A percentile compares a stretch with the other conserved stretches of the same genome.
Evolutionary conservation across 2,329 filamentous ascomycete genomes (phyloP).

Genomic region (Fusarium sp.): DNA sequence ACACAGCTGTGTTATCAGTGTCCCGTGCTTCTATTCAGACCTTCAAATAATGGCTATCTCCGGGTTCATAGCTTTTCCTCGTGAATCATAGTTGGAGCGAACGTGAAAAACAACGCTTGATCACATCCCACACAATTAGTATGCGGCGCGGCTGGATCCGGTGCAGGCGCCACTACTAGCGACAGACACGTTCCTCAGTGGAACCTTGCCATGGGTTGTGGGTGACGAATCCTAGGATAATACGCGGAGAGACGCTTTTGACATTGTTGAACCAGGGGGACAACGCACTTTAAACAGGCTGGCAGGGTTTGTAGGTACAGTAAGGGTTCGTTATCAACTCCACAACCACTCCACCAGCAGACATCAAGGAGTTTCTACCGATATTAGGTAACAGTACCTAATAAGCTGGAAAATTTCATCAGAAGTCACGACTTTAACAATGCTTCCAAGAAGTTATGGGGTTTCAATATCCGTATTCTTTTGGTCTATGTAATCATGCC

Average conservation of each 20-base stretch:
- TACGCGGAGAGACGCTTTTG: neutral
- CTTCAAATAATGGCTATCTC: neutral
- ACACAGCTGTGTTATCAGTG: neutral
- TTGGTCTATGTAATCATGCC: constrained; percentile 15
- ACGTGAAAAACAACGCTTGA: neutral
- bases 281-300: neutral
- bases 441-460: neutral
- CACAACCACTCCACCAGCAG: neutral
- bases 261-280: neutral
- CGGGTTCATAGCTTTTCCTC: neutral
- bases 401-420: neutral
- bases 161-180: constrained; percentile 22
- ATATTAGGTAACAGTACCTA: neutral
- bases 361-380: neutral
- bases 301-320: neutral
- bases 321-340: neutral
- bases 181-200: constrained; percentile 7
- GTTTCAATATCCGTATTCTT: neutral
- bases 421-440: neutral
- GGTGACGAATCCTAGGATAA: neutral
- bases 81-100: neutral
- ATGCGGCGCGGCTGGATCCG: constrained; percentile 25
- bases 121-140: constrained; percentile 5
- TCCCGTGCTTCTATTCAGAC: neutral
- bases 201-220: constrained; percentile 3